Percentiles rank a stretch among this genome's conserved stretches.
phyloP scores from a whole-genome alignment of 2,329 filamentous ascomycete species.

The Ophiostoma sp. region DNA sequence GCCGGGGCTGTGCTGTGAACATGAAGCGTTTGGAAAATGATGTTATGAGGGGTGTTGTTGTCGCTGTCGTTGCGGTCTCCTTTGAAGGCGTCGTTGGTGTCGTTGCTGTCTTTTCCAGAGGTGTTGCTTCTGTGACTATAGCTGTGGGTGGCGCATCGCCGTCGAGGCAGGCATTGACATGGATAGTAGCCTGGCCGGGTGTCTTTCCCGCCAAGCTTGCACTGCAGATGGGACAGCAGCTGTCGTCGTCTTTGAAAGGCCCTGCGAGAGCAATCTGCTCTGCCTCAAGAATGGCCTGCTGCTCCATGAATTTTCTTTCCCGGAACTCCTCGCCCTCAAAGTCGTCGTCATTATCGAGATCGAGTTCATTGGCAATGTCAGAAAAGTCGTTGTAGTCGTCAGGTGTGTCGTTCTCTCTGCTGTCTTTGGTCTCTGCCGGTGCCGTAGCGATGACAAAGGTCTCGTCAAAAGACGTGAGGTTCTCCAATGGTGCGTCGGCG shows the following conservation, averaged over 20 bases:
- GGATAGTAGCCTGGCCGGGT: slow-evolving; percentile 64
- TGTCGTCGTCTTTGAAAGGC: slow-evolving; percentile 30
- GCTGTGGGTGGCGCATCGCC: slow-evolving; percentile 31
- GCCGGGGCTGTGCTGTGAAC: slow-evolving; percentile 63
- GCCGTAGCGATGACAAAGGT: slow-evolving; percentile 6
- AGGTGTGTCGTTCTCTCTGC: slow-evolving; percentile 30
- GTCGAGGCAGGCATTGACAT: slow-evolving; percentile 92
- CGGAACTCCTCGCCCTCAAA: slow-evolving; percentile 43
- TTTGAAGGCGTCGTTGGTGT: neutral
- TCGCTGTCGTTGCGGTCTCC: neutral
- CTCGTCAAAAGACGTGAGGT: slow-evolving; percentile 19
- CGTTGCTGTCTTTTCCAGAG: neutral
- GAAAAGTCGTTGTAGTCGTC: slow-evolving; percentile 45
- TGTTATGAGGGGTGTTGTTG: slow-evolving; percentile 30
- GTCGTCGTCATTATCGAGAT: slow-evolving; percentile 46
- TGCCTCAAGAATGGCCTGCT: slow-evolving; percentile 62
- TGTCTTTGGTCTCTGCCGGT: neutral
- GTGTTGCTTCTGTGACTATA: neutral
- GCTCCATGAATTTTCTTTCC: slow-evolving; percentile 66
- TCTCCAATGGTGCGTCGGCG: neutral
- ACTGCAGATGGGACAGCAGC: slow-evolving; percentile 73
- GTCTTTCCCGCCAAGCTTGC: slow-evolving; percentile 55
- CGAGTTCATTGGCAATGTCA: slow-evolving; percentile 35
- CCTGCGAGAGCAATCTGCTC: slow-evolving; percentile 36
- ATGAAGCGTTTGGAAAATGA: slow-evolving; percentile 53